A percentile compares a stretch with the other conserved stretches of the same genome.
Evolutionary conservation across 106 monocot genomes (phyloP).

Genomic region (Chionographis japonica): DNA sequence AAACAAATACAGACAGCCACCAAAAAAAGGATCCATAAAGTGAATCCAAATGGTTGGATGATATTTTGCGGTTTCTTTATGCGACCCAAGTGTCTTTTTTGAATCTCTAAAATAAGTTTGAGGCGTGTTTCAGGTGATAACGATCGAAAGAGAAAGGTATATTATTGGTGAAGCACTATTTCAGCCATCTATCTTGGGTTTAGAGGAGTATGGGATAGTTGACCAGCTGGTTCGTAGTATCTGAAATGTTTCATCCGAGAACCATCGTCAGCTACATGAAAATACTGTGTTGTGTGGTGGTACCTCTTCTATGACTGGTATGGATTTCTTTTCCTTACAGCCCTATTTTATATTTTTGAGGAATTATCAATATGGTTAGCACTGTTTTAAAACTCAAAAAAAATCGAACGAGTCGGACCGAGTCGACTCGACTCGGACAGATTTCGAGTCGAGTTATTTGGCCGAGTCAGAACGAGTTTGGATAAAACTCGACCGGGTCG

Average conservation of each 20-base stretch:
- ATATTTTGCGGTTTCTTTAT: no score
- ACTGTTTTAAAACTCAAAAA: no score
- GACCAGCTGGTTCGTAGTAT: conserved; percentile 88
- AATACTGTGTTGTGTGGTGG: conserved; percentile 94
- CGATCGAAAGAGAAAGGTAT: conserved; percentile 68
- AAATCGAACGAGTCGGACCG: no score
- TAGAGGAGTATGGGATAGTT: conserved; percentile 92
- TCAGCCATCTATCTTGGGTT: conserved; percentile 74
- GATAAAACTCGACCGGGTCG: no score
- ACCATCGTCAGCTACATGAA: conserved; percentile 88
- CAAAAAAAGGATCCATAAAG: no score
- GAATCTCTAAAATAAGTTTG: no score
- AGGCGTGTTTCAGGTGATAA: conserved; percentile 64
- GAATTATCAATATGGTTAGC: not conserved
- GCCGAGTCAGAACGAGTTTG: no score
- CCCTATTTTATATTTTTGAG: not conserved
- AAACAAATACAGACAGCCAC: no score
- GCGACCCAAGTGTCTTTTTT: no score
- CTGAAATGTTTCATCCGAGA: conserved; percentile 81
- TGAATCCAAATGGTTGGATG: no score
- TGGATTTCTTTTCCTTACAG: not conserved
- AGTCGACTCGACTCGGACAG: no score
- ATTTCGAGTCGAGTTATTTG: no score
- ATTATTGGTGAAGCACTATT: conserved; percentile 95
- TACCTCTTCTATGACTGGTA: conserved; percentile 80